Conservation (phyloP, 2,329 filamentous ascomycete genomes). For the Diaporthe aspalathi region DNA sequence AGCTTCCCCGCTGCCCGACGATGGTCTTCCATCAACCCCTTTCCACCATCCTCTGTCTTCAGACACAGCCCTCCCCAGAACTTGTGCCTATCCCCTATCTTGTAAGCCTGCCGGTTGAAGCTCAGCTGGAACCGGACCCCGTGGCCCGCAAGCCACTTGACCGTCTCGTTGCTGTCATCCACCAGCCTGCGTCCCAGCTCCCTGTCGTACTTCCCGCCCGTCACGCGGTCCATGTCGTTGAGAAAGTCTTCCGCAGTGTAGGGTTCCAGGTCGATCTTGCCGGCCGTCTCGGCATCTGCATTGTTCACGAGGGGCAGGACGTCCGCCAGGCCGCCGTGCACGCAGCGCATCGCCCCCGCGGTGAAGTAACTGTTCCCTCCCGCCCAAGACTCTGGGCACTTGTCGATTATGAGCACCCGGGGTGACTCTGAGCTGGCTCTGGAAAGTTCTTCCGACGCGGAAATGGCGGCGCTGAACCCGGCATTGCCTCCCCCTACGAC, state of each 20-base stretch:
- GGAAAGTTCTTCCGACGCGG: conserved; percentile 58
- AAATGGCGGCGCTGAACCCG: conserved; percentile 69
- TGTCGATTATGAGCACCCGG: conserved; percentile 68
- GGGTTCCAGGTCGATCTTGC: conserved; percentile 66
- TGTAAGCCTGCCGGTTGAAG: conserved; percentile 75
- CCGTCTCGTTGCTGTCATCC: conserved; percentile 58
- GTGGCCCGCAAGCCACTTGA: conserved; percentile 66
- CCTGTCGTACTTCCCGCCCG: conserved; percentile 63
- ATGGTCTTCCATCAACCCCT: conserved; percentile 66
- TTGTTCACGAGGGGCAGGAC: conserved; percentile 73
- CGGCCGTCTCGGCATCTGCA: conserved; percentile 56
- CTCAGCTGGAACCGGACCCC: conserved; percentile 69
- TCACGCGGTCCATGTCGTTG: conserved; percentile 68
- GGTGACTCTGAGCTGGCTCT: conserved; percentile 46
- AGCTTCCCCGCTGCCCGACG: conserved; percentile 54
- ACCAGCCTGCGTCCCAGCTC: conserved; percentile 62
- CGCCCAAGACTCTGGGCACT: conserved; percentile 67
- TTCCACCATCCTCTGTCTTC: conserved; percentile 69
- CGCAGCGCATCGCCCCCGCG: conserved; percentile 71
- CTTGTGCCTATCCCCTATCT: conserved; percentile 68
- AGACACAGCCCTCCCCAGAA: conserved; percentile 76
- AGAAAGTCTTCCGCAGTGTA: conserved; percentile 68
- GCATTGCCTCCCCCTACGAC: conserved; percentile 74
- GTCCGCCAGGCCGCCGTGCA: conserved; percentile 65
- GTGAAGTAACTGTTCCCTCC: conserved; percentile 76